Conservation (phyloP, 495 filamentous ascomycete genomes). For the Annulohypoxylon maeteangense region DNA sequence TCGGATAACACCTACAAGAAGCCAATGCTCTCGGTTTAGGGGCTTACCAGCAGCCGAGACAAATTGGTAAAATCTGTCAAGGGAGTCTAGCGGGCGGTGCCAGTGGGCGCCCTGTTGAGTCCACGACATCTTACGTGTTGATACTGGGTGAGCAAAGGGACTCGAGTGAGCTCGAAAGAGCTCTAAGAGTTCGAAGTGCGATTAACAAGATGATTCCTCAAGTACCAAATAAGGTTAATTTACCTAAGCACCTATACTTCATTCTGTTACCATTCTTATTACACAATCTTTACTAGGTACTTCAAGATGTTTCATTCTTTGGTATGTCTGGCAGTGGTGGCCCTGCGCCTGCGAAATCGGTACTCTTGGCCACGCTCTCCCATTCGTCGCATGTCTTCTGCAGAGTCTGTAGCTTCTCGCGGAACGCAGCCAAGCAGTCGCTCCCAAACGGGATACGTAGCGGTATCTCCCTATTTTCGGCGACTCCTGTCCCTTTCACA, state of each 20-base stretch:
- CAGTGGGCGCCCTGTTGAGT: not conserved
- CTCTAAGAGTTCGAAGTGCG: too few relatives aligned
- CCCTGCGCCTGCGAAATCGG: slow-evolving; percentile 6
- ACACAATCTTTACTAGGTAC: not conserved
- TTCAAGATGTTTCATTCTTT: not conserved
- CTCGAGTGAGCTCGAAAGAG: too few relatives aligned
- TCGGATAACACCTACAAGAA: slow-evolving; percentile 9
- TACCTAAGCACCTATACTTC: too few relatives aligned
- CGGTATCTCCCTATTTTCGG: slow-evolving; percentile 9
- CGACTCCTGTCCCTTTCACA: slow-evolving; percentile 16
- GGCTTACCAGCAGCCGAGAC: slow-evolving; percentile 2
- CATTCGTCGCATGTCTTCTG: slow-evolving; percentile 24
- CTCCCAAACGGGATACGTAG: slow-evolving; percentile 20
- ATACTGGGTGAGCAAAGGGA: too few relatives aligned
- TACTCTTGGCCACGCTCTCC: slow-evolving; percentile 20
- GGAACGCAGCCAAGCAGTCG: slow-evolving; percentile 15
- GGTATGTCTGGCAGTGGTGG: not conserved
- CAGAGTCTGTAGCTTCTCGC: slow-evolving; percentile 1
- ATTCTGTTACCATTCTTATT: too few relatives aligned
- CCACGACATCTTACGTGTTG: slow-evolving; percentile 14
- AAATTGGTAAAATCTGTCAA: slow-evolving; percentile 11
- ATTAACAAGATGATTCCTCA: too few relatives aligned
- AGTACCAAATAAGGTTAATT: too few relatives aligned
- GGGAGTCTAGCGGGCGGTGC: slow-evolving; percentile 20
- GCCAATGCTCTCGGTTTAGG: slow-evolving; percentile 21